These are phyloP conservation scores for Botrytis fragariae DNA, from an alignment of 2,329 filamentous ascomycete genomes.

Conservation along the genomic window DNA sequence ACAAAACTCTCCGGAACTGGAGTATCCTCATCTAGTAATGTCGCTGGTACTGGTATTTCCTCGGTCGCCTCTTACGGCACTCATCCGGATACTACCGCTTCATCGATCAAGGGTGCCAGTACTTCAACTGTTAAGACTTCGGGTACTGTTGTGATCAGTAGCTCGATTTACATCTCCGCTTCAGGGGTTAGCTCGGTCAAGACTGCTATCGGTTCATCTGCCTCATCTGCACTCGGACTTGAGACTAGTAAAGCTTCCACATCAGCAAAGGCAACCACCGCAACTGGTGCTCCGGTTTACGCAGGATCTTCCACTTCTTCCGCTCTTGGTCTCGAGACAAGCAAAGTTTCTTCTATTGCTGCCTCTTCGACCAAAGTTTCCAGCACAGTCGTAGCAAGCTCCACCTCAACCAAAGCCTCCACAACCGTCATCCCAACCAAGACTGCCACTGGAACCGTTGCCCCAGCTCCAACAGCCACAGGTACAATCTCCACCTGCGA, in stretches of 20 bases:
- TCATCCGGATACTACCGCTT: not conserved
- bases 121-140: not conserved
- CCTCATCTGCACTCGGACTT: not conserved
- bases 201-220: not conserved
- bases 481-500: slow-evolving; percentile 35
- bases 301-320: not conserved
- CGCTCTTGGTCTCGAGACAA: not conserved
- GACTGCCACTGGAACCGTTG: not conserved
- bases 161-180: not conserved
- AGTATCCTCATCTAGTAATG: not conserved
- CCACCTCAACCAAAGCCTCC: not conserved
- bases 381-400: not conserved
- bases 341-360: not conserved
- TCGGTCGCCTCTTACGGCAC: not conserved
- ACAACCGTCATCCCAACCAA: not conserved
- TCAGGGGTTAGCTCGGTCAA: not conserved
- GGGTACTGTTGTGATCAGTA: not conserved
- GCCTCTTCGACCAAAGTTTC: not conserved
- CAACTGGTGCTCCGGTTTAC: not conserved
- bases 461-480: slow-evolving; percentile 28
- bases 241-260: not conserved
- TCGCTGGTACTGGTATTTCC: not conserved
- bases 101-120: not conserved
- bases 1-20: slow-evolving; percentile 4
- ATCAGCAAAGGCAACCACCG: not conserved